Percentiles rank a stretch among this genome's conserved stretches.
Conservation (phyloP, 129 eudicot genomes). For the Kitagawia praeruptora region DNA sequence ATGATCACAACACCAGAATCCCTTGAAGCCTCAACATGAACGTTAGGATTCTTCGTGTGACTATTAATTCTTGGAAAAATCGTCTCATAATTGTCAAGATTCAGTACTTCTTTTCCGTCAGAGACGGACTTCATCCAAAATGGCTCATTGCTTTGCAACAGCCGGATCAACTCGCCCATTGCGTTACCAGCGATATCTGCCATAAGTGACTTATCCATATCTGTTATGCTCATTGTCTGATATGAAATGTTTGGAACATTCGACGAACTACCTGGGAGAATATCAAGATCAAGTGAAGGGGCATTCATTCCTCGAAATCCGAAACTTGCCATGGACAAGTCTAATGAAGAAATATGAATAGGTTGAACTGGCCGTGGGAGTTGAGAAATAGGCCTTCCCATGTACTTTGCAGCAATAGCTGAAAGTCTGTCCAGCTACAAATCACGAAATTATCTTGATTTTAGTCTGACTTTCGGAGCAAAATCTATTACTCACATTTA, state of each 20-base stretch:
- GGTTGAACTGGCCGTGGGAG: constrained; percentile 56
- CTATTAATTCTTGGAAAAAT: constrained; percentile 32
- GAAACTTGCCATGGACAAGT: constrained; percentile 47
- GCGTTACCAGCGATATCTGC: constrained; percentile 45
- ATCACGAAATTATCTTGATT: background rate
- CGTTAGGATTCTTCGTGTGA: constrained; percentile 33
- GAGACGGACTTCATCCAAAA: constrained; percentile 40
- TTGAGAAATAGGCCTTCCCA: constrained; percentile 66
- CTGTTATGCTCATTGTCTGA: constrained; percentile 31
- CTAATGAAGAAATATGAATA: constrained; percentile 48
- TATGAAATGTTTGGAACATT: constrained; percentile 24
- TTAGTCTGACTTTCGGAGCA: background rate
- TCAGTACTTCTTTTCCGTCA: constrained; percentile 41
- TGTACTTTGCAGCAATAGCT: constrained; percentile 52
- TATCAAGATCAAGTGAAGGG: constrained; percentile 56
- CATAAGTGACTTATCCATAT: constrained; percentile 62
- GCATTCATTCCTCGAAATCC: constrained; percentile 33
- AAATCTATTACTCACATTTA: background rate
- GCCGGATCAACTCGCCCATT: constrained; percentile 48
- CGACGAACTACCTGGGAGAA: constrained; percentile 34
- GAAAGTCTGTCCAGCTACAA: constrained; percentile 62
- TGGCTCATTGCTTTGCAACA: constrained; percentile 44
- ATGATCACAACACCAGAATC: constrained; percentile 56
- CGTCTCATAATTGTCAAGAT: constrained; percentile 40
- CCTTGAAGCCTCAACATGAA: constrained; percentile 47